phyloP scores from a whole-genome alignment of 139 green algal species.

The Chlorella sp. region DNA sequence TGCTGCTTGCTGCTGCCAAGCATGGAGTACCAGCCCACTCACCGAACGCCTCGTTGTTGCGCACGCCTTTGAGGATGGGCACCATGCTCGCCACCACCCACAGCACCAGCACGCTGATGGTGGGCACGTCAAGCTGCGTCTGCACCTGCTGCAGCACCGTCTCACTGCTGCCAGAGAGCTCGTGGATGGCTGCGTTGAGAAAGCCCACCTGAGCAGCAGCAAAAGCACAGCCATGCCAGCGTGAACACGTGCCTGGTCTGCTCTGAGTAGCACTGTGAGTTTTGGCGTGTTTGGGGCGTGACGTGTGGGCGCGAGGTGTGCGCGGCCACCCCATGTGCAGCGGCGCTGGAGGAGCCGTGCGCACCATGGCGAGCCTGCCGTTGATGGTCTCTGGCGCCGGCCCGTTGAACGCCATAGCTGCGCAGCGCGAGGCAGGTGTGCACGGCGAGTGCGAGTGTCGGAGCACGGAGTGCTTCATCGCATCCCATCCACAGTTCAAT shows the following conservation, averaged over 20 bases:
- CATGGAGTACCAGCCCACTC: no score
- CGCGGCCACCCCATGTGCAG: not conserved
- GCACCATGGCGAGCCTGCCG: constrained; percentile 71
- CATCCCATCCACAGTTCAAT: not conserved
- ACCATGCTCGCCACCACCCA: constrained; percentile 60
- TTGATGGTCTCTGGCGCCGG: constrained; percentile 77
- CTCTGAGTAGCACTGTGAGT: not conserved
- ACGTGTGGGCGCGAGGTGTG: not conserved
- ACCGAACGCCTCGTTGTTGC: constrained; percentile 64
- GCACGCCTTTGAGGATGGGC: constrained; percentile 62
- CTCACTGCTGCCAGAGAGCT: constrained; percentile 43
- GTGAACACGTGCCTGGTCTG: not conserved
- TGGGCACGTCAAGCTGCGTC: constrained; percentile 4
- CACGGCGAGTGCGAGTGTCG: not conserved
- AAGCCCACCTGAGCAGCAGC: no score
- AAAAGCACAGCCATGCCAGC: not conserved
- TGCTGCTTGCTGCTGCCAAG: no score
- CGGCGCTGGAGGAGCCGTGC: not conserved
- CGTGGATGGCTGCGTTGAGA: constrained; percentile 12
- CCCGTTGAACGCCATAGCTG: constrained; percentile 62
- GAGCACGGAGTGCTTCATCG: not conserved
- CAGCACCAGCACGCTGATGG: constrained; percentile 8
- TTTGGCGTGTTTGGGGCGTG: not conserved
- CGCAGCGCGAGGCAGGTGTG: constrained; percentile 3
- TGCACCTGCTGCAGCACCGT: constrained; percentile 44